Evolutionary conservation across 805 yeast species (phyloP), one percentile per base, ranked within the genome.

Genomic region (Zygosaccharomyces bisporus): DNA sequence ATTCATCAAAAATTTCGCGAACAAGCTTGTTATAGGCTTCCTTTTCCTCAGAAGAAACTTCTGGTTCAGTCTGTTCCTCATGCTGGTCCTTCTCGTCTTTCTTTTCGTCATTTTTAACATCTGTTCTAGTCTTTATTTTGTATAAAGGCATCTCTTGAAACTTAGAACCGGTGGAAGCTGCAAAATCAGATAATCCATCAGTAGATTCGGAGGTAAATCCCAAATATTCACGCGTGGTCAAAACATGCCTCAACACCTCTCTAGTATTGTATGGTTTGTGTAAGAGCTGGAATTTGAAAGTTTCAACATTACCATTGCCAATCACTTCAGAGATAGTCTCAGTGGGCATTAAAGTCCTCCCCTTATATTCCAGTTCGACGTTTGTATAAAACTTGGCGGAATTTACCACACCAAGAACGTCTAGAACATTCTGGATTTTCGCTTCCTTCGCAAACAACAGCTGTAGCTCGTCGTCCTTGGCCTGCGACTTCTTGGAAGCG

Each of bases 121-220:
- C 41, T 17, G 32, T 21, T 29, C 47, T 44, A 29, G 52, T 51
- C 32, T 53, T 54, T 13, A 60, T 52, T 10, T 50, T 52, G 16
- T 39, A 45, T 13, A 64, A 53, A 17, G 57, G 56, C 44, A 65
- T 44, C 9, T 50, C 49, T 32, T 51, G 51, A 45, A 63, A 62
- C 39, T 57, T 62, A 7, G 60, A 50, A 19, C 63, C 63, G 6
- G 64, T 56, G 6, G 68, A 61, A 27, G 57, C 46, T 1, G 68
- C 63, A 52, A 51, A 63, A 16, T 61, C 64, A 17, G 68, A 55
- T 17, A 62, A 37, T 12, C 55, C 58, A 44, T 65, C 69, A 2
- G 49, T 57, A 17, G 61, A 47, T 44, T 63, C 69, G 19, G 61
- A 49, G 9, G 58, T 45, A 43, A 65, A 63, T 1, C 69, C 69